Conservation (phyloP, 768 basidiomycete species). For the Termitomyces eurrhizus region DNA sequence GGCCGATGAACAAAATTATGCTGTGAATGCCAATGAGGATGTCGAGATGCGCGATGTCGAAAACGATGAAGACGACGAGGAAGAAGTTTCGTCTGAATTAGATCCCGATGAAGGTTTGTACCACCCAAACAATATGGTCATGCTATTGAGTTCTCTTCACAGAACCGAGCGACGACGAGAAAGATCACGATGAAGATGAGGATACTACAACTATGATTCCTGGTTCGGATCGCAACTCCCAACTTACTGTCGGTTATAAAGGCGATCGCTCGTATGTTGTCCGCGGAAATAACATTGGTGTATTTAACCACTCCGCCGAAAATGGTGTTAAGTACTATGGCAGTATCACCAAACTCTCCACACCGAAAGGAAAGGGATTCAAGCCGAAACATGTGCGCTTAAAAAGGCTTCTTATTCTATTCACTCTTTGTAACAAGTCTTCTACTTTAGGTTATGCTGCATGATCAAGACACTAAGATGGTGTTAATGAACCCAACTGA, state of each 20-base stretch:
- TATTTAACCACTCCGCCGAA: slow-evolving; percentile 73
- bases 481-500: slow-evolving; percentile 82
- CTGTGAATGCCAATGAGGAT: slow-evolving; percentile 75
- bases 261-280: slow-evolving; percentile 93
- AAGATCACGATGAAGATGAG: slow-evolving; percentile 44
- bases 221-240: slow-evolving; percentile 74
- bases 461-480: slow-evolving; percentile 96
- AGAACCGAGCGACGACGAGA: slow-evolving; percentile 42
- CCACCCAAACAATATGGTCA: neutral
- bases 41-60: slow-evolving; percentile 83
- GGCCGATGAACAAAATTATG: slow-evolving; percentile 86
- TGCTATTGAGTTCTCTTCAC: slow-evolving; percentile 1
- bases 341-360: slow-evolving; percentile 79
- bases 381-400: slow-evolving; percentile 73
- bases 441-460: slow-evolving; percentile 78
- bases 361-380: slow-evolving; percentile 79
- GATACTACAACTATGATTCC: slow-evolving; percentile 27
- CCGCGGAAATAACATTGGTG: slow-evolving; percentile 87
- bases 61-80: slow-evolving; percentile 76
- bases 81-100: slow-evolving; percentile 69
- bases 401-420: neutral
- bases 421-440: slow-evolving; percentile 9
- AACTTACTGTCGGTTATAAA: slow-evolving; percentile 92
- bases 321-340: slow-evolving; percentile 80
- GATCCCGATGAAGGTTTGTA: slow-evolving; percentile 56